Evolutionary conservation across 768 basidiomycete genomes (phyloP), one percentile per base, ranked within the genome.

Genomic region (Lyophyllum atratum): DNA sequence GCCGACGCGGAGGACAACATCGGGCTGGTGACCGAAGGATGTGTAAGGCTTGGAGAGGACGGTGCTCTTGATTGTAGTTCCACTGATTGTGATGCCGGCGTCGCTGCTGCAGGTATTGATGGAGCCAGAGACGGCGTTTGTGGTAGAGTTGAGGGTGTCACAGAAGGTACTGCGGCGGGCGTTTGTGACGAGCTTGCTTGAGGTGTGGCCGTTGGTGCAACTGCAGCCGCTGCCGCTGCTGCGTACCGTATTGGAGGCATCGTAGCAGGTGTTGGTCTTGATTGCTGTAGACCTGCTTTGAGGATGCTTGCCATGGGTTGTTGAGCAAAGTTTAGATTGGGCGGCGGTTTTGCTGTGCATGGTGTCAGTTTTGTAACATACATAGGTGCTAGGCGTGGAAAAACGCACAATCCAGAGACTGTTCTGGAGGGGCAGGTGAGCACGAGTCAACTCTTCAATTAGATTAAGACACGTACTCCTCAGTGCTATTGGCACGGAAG

Each of bases 231-330:
- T 2, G 94, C 95, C 0, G 93, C 94, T n/a, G 93, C 85, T 29
- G 96, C 89, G 69, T 97, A 97, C 49, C 90, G 82, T 67, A 95
- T 91, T 12, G 93, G 90, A 43, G 93, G 90, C 55, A 92, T 71
- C 21, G 80, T 70, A 29, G 78, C 79, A 62, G 80, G 81, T 52
- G 79, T 83, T 57, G 79, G 81, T 53, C 82, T 77, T 61, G 83
- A 70, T 53, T 76, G 68, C 21, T 82, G 82, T n/a, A 92, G 70
- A 21, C 85, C 83, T 31, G 84, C 83, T 72, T 94, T 94, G 62
- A 95, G 74, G 62, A 94, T 89, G 52, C 77, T 84, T 59, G 83
- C 69, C 81, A 84, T 82, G 6, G 93, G 90, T 64, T 92, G 90
- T 57, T 89, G 86, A 1, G 83, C 78, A 71, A 94, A 92, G 66